Evolutionary conservation across 2,329 filamentous ascomycete species (phyloP), one percentile per base, ranked within the genome.

Genomic region (Didymella sp.): DNA sequence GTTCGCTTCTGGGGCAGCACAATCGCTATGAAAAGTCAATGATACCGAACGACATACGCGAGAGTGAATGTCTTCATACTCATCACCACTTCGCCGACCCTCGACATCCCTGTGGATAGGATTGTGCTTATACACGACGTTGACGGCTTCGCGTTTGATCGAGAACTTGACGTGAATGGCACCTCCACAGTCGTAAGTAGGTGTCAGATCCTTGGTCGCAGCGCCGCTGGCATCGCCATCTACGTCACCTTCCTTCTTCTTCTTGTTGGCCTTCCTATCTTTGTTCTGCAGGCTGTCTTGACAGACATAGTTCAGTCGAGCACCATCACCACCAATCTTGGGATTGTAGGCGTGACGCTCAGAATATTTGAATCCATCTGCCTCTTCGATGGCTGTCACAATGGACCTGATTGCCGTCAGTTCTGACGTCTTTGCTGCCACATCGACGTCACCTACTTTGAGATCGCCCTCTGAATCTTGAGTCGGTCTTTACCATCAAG

Each of bases 111-210:
- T 46, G 51, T 76, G 73, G 24, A 75, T 70, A 4, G 69, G 71
- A 33, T 73, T 74, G 48, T 76, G 73, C 44, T 71, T 72, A 48
- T 76, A 76, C 21, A 76, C 66, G 1, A 75, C 69, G 42, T 75
- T 71, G 28, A 76, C 62, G 6, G 71, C 71, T 27, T 72, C 66
- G 42, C 71, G 61, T 53, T 73, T 72, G 31, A 64, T 70, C 2
- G 73, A 76, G 46, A 75, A 76, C 30, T 70, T 75, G 48, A 76
- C 58, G 27, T 70, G 64, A 19, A 76, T 66, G 6, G 72, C 71
- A 30, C 74, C 73, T 17, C 70, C 66, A 37, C 73, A 76, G 49
- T 74, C 69, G 45, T 72, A 73, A 0, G 66, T 72, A 3, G 70
- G 64, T 25, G 66, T 43, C 7, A 28, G 12, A 13, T 30, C 27